Evolutionary conservation across 2,329 filamentous ascomycete species (phyloP).

Genomic region (Pyrenochaeta sp.): DNA sequence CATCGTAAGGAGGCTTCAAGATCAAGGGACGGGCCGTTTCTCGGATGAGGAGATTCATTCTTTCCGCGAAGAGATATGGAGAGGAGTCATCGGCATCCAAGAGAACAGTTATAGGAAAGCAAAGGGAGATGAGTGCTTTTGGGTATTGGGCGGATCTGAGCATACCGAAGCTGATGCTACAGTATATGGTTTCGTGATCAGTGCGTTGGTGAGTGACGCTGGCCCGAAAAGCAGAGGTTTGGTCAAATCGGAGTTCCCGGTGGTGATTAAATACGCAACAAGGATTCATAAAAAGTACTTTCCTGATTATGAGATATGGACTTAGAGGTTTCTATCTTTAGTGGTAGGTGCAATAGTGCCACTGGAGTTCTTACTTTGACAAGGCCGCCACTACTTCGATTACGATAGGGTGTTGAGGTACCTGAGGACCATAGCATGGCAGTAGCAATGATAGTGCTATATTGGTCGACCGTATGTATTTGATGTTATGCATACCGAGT

Average conservation of each 20-base stretch:
- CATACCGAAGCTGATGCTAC: constrained; percentile 67
- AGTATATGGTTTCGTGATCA: constrained; percentile 66
- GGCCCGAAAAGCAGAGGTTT: constrained; percentile 57
- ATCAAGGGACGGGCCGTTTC: constrained; percentile 65
- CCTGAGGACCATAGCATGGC: too few relatives aligned
- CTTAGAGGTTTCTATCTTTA: background rate
- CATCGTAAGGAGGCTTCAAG: constrained; percentile 57
- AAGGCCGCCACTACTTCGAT: background rate
- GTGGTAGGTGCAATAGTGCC: background rate
- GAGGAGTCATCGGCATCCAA: constrained; percentile 58
- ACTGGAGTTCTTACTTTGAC: background rate
- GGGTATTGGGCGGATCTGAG: constrained; percentile 62
- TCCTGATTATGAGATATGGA: constrained; percentile 62
- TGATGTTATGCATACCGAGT: constrained; percentile 3
- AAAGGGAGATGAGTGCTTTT: constrained; percentile 57
- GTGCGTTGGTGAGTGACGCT: constrained; percentile 62
- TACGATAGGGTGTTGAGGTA: too few relatives aligned
- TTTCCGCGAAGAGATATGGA: constrained; percentile 64
- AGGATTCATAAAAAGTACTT: constrained; percentile 67
- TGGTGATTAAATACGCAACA: constrained; percentile 63
- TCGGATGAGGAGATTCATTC: constrained; percentile 58
- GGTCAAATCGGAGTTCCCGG: constrained; percentile 57
- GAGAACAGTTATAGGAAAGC: constrained; percentile 45
- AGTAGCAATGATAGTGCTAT: too few relatives aligned
- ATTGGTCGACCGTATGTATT: constrained; percentile 8